phyloP scores from a whole-genome alignment of 352 stramenopile genomes.

The Globisporangium echinulatum region DNA sequence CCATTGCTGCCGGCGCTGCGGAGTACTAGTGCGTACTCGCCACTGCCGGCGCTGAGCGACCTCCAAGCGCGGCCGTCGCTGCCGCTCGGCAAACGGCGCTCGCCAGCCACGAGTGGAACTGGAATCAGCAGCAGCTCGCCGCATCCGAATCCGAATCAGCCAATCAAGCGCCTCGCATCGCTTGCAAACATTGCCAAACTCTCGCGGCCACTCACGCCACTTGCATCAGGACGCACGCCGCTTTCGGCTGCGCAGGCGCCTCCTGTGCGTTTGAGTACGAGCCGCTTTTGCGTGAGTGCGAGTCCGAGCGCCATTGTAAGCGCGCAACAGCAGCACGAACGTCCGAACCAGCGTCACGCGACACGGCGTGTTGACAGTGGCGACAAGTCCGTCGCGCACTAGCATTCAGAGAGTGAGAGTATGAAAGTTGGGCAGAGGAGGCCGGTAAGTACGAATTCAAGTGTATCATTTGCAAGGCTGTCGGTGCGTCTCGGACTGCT shows the following conservation, averaged over 20 bases:
- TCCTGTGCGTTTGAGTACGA: not conserved
- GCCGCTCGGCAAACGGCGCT: constrained; percentile 7
- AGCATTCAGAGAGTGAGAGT: no score
- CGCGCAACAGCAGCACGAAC: no score
- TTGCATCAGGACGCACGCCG: no score
- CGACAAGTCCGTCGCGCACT: no score
- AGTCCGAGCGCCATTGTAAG: no score
- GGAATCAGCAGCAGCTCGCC: not conserved
- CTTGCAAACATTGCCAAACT: constrained; percentile 13
- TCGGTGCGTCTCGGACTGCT: no score
- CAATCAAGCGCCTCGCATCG: constrained; percentile 15
- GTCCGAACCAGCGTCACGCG: no score
- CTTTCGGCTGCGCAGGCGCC: not conserved
- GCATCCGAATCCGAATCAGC: constrained; percentile 2
- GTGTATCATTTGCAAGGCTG: no score
- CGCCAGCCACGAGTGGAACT: not conserved
- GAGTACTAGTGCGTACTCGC: constrained; percentile 1
- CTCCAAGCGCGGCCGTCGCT: constrained; percentile 4
- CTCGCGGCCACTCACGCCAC: constrained; percentile 6
- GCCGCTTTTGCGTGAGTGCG: not conserved
- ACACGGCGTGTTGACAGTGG: no score
- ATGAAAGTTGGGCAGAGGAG: no score
- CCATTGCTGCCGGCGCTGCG: constrained; percentile 8
- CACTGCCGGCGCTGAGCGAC: constrained; percentile 4
- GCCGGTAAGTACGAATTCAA: no score